These are phyloP conservation scores for Takashimella koratensis DNA, from an alignment of 1,284 basidiomycete species.

Conservation along the genomic window DNA sequence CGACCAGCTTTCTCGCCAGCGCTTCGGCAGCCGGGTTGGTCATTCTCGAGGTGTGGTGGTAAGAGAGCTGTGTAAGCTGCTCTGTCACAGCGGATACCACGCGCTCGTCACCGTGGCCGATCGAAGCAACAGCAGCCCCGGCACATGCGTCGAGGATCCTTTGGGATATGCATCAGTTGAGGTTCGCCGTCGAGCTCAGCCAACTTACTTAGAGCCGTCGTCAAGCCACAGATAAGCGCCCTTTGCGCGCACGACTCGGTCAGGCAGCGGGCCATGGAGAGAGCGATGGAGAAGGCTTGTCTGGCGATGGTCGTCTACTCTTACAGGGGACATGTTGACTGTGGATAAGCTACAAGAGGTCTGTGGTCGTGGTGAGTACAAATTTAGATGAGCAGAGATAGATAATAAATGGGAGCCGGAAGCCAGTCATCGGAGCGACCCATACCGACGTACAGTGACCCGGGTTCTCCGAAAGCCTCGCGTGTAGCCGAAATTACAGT, in stretches of 20 bases:
- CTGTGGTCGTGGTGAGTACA: too few relatives aligned
- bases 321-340: not conserved
- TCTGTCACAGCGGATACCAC: constrained; percentile 24
- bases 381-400: too few relatives aligned
- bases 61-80: constrained; percentile 56
- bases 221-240: not conserved
- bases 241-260: not conserved
- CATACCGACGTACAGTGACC: too few relatives aligned
- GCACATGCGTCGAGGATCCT: constrained; percentile 51
- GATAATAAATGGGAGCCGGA: too few relatives aligned
- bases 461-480: too few relatives aligned
- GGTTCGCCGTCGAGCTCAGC: not conserved
- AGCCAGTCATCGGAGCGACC: too few relatives aligned
- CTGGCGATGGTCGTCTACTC: not conserved
- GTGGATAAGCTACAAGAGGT: too few relatives aligned
- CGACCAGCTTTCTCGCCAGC: constrained; percentile 60
- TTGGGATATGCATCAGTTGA: not conserved
- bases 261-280: not conserved
- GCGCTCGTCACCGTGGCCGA: constrained; percentile 69
- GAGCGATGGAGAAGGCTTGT: not conserved
- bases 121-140: constrained; percentile 74
- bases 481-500: too few relatives aligned
- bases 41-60: constrained; percentile 16
- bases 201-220: not conserved
- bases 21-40: constrained; percentile 24